Evolutionary conservation across 1,139 yeast species (phyloP).

Genomic region (Hansenula sp.): DNA sequence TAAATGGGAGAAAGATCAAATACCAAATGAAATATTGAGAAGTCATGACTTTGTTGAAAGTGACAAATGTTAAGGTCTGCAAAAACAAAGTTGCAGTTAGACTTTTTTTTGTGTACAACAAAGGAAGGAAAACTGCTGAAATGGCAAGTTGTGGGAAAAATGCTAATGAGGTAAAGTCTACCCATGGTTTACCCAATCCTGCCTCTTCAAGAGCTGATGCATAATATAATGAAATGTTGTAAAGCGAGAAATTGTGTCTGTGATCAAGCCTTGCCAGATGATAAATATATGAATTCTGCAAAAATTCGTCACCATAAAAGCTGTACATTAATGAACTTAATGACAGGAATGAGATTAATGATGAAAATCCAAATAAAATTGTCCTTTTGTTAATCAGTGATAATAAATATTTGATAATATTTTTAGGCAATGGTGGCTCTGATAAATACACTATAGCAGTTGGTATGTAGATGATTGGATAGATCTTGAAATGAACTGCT

Average conservation of each 20-base stretch:
- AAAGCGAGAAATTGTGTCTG: constrained; percentile 89
- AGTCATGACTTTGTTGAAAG: constrained; percentile 92
- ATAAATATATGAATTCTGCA: constrained; percentile 78
- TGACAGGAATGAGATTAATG: constrained; percentile 38
- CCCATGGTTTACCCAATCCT: not conserved
- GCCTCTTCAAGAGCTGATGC: constrained; percentile 38
- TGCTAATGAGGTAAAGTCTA: constrained; percentile 44
- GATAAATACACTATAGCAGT: constrained; percentile 18
- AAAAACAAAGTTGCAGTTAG: constrained; percentile 66
- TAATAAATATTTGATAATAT: constrained; percentile 10
- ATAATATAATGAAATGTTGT: constrained; percentile 73
- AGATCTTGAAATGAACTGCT: constrained; percentile 85
- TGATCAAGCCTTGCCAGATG: constrained; percentile 85
- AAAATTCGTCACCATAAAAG: constrained; percentile 69
- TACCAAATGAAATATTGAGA: constrained; percentile 95
- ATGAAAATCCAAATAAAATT: constrained; percentile 38
- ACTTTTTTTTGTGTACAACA: constrained; percentile 48
- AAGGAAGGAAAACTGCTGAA: constrained; percentile 58
- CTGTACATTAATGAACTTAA: constrained; percentile 59
- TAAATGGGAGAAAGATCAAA: constrained; percentile 76
- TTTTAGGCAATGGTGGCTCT: not conserved
- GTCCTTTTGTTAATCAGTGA: constrained; percentile 27
- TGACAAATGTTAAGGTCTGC: constrained; percentile 89
- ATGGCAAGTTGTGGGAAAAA: constrained; percentile 78
- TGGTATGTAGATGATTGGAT: constrained; percentile 71